These are phyloP conservation scores for Hyparrhenia diplandra DNA, from an alignment of 176 grass and related monocot species.

Conservation along the genomic window DNA sequence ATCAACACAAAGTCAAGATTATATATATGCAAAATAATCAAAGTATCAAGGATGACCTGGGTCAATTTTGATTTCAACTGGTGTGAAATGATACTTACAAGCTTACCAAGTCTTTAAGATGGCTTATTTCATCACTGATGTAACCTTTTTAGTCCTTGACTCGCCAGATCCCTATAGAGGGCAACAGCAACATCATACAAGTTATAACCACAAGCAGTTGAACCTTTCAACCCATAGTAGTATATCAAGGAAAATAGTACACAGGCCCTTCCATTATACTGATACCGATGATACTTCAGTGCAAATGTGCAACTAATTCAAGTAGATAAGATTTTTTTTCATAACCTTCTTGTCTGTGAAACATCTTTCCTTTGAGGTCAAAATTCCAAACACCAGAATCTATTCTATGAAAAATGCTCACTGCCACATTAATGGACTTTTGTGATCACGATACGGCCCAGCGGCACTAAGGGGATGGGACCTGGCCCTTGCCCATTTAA, in stretches of 20 bases:
- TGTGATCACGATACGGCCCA: no score
- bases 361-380: background rate
- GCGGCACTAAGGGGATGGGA: no score
- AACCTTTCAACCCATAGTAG: background rate
- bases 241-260: background rate
- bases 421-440: background rate
- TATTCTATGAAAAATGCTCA: background rate
- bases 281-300: background rate
- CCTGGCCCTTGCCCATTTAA: no score
- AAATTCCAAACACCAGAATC: background rate
- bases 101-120: conserved; percentile 90
- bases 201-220: background rate
- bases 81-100: conserved; percentile 90
- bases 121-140: conserved; percentile 82
- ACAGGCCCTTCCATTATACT: background rate
- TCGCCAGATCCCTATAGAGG: conserved; percentile 71
- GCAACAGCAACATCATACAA: background rate
- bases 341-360: background rate
- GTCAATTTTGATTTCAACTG: conserved; percentile 2
- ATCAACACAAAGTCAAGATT: background rate
- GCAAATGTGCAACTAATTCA: background rate
- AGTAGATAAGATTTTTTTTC: background rate
- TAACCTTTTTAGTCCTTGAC: conserved; percentile 95
- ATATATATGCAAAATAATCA: background rate
- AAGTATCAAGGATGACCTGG: background rate